Evolutionary conservation across 177 flowering plant genomes (phyloP).

Genomic region (Vitis hybrid): DNA sequence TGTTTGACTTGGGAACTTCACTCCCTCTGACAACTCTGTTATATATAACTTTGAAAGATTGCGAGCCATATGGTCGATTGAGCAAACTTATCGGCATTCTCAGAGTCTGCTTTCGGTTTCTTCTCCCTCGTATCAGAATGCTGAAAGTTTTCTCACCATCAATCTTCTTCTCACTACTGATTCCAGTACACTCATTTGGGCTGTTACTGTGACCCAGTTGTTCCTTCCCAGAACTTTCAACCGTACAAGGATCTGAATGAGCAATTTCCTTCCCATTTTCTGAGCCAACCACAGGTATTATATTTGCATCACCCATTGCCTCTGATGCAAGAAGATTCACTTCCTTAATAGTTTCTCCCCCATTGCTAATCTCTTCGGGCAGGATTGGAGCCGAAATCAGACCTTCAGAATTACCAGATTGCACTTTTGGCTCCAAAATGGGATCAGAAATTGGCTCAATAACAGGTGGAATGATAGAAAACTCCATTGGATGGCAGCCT

Average conservation of each 20-base stretch:
- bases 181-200: conserved; percentile 31
- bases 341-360: conserved; percentile 46
- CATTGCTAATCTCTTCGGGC: conserved; percentile 44
- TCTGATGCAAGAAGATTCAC: conserved; percentile 29
- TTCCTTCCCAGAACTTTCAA: conserved; percentile 30
- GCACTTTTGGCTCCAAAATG: conserved; percentile 33
- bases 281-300: conserved; percentile 23
- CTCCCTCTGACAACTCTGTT: conserved; percentile 86
- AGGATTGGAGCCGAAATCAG: conserved; percentile 31
- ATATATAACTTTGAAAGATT: conserved; percentile 76
- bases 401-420: conserved; percentile 31
- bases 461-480: conserved; percentile 58
- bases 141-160: conserved; percentile 80
- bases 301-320: conserved; percentile 27
- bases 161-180: conserved; percentile 32
- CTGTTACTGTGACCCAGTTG: conserved; percentile 5
- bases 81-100: conserved; percentile 95
- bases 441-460: conserved; percentile 51
- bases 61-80: conserved; percentile 78
- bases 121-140: conserved; percentile 79
- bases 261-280: conserved; percentile 38
- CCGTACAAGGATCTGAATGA: conserved; percentile 18
- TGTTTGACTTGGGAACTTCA: conserved; percentile 51
- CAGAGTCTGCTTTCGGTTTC: conserved; percentile 87
- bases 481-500: conserved; percentile 65